Conservation (phyloP, 192 early-diverging fungal genomes). For the Nowakowskiella sp. region DNA sequence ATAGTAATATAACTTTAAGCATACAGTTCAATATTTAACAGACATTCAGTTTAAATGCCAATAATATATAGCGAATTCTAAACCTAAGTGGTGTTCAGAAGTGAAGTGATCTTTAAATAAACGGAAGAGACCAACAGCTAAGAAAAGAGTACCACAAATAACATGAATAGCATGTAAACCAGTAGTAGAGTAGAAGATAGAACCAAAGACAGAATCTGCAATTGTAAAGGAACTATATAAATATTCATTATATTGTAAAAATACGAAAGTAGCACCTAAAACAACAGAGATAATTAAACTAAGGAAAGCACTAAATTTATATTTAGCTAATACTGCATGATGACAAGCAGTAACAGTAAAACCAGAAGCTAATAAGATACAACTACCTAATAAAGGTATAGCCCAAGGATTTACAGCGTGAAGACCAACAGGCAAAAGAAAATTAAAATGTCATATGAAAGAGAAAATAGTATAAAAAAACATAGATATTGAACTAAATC, state of each 20-base stretch:
- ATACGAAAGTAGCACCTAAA: conserved; percentile 18
- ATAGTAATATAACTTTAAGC: conserved; percentile 4
- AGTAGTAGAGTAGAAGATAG: conserved; percentile 10
- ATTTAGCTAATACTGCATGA: too few relatives aligned
- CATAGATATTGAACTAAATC: too few relatives aligned
- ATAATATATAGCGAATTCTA: conserved; percentile 11
- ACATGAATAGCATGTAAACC: conserved; percentile 13
- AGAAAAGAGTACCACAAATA: conserved; percentile 3
- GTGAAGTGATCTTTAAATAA: conserved; percentile 7
- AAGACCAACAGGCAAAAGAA: too few relatives aligned
- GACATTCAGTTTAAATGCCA: conserved; percentile 13
- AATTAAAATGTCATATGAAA: too few relatives aligned
- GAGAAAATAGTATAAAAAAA: too few relatives aligned
- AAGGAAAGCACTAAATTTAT: conserved; percentile 11
- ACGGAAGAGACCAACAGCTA: conserved; percentile 10
- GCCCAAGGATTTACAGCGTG: conserved; percentile 11
- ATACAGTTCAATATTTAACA: too few relatives aligned
- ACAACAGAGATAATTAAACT: conserved; percentile 17
- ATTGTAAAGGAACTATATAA: conserved; percentile 17
- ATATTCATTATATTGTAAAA: conserved; percentile 20
- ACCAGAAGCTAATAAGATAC: conserved; percentile 23
- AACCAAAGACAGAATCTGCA: conserved; percentile 19
- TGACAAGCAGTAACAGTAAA: conserved; percentile 9
- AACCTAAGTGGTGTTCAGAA: conserved; percentile 10
- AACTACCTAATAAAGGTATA: conserved; percentile 17